Conservation (phyloP, 75 land plant genomes). For the Selaginella tamariscina region DNA sequence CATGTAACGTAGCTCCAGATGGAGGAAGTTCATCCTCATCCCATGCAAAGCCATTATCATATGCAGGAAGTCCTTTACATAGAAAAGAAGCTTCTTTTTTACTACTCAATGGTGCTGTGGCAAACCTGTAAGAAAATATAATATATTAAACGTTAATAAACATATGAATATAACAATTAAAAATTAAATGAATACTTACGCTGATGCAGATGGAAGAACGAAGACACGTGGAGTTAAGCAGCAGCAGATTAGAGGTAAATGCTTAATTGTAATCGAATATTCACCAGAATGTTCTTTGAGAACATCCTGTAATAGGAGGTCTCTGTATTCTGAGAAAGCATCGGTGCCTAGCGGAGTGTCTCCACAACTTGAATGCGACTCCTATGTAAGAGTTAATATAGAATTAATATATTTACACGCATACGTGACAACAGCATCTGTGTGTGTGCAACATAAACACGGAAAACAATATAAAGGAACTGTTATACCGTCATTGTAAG, state of each 20-base stretch:
- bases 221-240: slow-evolving; percentile 62
- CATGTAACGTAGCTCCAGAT: slow-evolving; percentile 78
- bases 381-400: slow-evolving; percentile 26
- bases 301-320: slow-evolving; percentile 66
- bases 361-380: slow-evolving; percentile 68
- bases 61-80: slow-evolving; percentile 67
- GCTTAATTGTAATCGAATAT: slow-evolving; percentile 35
- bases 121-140: too few relatives aligned
- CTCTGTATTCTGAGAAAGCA: slow-evolving; percentile 79
- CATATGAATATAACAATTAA: too few relatives aligned
- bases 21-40: slow-evolving; percentile 60
- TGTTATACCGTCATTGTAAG: too few relatives aligned
- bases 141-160: too few relatives aligned
- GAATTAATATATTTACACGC: too few relatives aligned
- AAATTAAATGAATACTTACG: too few relatives aligned
- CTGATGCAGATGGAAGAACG: slow-evolving; percentile 75
- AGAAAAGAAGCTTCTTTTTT: slow-evolving; percentile 35
- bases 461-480: too few relatives aligned
- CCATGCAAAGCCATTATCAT: slow-evolving; percentile 29
- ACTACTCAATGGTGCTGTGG: slow-evolving; percentile 54
- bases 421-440: too few relatives aligned
- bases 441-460: too few relatives aligned
- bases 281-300: slow-evolving; percentile 24
- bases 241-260: slow-evolving; percentile 76
- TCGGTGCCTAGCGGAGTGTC: slow-evolving; percentile 89